These are phyloP conservation scores for Tulasnella sp. DNA, from an alignment of 768 basidiomycete genomes.

Conservation along the genomic window DNA sequence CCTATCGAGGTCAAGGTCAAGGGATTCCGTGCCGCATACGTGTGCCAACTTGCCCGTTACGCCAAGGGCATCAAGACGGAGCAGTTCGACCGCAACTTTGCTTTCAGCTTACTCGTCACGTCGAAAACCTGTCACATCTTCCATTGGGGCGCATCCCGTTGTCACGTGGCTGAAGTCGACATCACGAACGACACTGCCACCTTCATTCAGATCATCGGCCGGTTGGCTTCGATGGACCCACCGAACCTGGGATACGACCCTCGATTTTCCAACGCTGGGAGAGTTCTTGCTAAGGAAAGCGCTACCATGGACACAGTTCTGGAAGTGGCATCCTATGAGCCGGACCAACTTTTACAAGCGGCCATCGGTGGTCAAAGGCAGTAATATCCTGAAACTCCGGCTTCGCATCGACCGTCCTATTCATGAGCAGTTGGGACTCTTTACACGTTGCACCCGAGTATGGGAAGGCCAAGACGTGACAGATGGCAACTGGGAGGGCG, in stretches of 20 bases:
- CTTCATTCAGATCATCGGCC: not conserved
- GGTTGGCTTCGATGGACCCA: not conserved
- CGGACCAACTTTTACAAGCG: not conserved
- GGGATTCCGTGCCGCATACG: not conserved
- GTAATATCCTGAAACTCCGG: not conserved
- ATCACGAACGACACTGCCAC: not conserved
- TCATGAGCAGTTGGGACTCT: not conserved
- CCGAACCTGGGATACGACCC: not conserved
- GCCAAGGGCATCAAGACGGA: not conserved
- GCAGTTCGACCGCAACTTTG: not conserved
- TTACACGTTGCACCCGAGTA: not conserved
- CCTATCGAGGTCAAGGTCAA: not conserved
- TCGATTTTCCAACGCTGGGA: not conserved
- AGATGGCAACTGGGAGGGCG: not conserved
- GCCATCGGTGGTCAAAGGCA: not conserved
- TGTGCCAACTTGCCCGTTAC: not conserved
- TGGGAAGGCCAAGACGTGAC: not conserved
- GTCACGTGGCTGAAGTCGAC: not conserved
- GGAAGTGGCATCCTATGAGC: not conserved
- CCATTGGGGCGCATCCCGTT: not conserved
- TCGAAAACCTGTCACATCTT: not conserved
- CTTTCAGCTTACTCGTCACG: not conserved
- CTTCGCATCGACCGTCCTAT: not conserved
- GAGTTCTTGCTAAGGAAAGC: not conserved
- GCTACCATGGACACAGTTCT: not conserved